Conservation (phyloP, 176 grass and related monocot genomes). For the Aechmea fasciata region DNA sequence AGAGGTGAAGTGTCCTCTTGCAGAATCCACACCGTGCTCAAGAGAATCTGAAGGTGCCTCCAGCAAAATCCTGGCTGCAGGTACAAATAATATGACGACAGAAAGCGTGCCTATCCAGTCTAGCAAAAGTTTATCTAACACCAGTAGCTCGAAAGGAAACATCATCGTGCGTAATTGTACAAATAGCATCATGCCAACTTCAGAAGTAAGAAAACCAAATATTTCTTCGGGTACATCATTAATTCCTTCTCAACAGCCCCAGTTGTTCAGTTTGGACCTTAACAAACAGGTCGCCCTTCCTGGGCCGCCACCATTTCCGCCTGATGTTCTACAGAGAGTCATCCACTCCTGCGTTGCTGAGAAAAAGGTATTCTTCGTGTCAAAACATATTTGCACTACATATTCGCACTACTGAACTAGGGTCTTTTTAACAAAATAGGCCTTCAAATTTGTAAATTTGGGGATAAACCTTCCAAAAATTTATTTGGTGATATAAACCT, state of each 20-base stretch:
- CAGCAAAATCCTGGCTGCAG: not conserved
- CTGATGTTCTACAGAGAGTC: constrained; percentile 8
- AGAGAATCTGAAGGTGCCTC: not conserved
- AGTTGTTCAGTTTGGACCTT: too few species aligned
- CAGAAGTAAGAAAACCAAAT: not conserved
- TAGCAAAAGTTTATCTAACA: not conserved
- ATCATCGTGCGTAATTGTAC: not conserved
- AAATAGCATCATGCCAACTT: not conserved
- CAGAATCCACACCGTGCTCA: not conserved
- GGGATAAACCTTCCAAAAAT: too few species aligned
- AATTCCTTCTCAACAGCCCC: too few species aligned
- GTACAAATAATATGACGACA: not conserved
- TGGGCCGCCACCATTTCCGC: constrained; percentile 12
- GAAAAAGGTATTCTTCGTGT: not conserved
- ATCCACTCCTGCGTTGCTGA: not conserved
- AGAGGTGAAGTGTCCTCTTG: not conserved
- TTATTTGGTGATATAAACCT: too few species aligned
- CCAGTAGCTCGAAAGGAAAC: not conserved
- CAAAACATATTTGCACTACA: not conserved
- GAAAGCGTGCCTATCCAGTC: not conserved
- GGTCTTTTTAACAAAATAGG: not conserved
- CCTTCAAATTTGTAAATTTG: too few species aligned
- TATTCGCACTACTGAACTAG: not conserved
- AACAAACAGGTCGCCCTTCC: not conserved
- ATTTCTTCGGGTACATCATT: too few species aligned